Evolutionary conservation across 2,329 filamentous ascomycete species (phyloP), one percentile per base, ranked within the genome.

Genomic region (Pestalotiopsis sp.): DNA sequence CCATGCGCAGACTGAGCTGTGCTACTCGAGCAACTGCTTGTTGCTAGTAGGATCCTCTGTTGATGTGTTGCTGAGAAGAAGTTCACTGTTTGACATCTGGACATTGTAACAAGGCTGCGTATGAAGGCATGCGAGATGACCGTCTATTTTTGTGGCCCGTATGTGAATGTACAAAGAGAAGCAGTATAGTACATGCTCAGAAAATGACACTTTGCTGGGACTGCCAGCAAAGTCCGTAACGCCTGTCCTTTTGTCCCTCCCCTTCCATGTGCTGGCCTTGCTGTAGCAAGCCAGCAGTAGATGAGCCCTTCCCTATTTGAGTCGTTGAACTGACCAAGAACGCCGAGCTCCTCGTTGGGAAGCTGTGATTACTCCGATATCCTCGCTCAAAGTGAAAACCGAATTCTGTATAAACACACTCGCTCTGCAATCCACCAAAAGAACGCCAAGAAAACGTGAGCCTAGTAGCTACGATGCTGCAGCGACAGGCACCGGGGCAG

Each of bases 401-500:
- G 22, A 58, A 11, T 26, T 26, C 24, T 13, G 14, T 58, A 35
- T 7, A 26, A 22, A 40, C 38, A 48, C 38, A 39, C 24, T 30
- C 56, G 35, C 39, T 57, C 17, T 52, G 38, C 40, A 38, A 22
- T 64, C 40, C 60, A 38, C 66, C 66, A 39, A n/a, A 13, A n/a
- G 55, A 20, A 52, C n/a, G 20, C 20, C 38, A 56, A 57, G 56
- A 26, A 10, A 26, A 40, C 40, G 5, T 22, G 52, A 35, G 17
- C n/a, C 17, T 40, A 4, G 22, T 35, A n/a, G 35, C 68, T 71
- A 76, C 40, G 74, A 86, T 22, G 83, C 81, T 26, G 84, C 82
- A 35, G 81, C 74, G 64, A 86, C 78, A n/a, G 84, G 76, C 66
- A 82, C 76, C 3, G 84, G 85, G 17, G 81, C 83, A 0, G 86